Conservation (phyloP, 805 yeast species). For the Ogataea philodendri region DNA sequence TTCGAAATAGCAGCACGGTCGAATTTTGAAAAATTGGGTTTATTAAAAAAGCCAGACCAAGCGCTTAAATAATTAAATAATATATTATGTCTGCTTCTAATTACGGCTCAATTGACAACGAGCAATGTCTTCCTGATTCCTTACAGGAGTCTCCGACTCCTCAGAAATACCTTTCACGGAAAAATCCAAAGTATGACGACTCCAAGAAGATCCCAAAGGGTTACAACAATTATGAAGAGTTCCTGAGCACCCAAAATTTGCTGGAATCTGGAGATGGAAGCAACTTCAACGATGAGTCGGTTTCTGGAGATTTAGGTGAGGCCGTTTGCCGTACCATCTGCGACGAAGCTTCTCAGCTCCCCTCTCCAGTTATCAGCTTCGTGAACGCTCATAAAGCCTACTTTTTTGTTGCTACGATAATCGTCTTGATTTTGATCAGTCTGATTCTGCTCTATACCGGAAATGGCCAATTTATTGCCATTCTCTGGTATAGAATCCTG, state of each 20-base stretch:
- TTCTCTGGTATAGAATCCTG: slow-evolving; percentile 23
- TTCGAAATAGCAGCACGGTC: too few relatives aligned
- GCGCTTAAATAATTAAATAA: slow-evolving; percentile 8
- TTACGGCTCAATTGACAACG: slow-evolving; percentile 7
- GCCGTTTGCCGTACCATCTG: slow-evolving; percentile 14
- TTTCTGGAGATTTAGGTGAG: slow-evolving; percentile 10
- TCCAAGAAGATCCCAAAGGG: slow-evolving; percentile 7
- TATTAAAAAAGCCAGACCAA: slow-evolving; percentile 2
- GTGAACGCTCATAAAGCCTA: slow-evolving; percentile 11
- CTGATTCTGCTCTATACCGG: slow-evolving; percentile 17
- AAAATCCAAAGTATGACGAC: slow-evolving; percentile 1
- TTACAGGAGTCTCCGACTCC: slow-evolving; percentile 1
- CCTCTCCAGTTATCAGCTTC: slow-evolving; percentile 15
- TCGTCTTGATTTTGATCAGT: slow-evolving; percentile 14
- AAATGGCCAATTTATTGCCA: slow-evolving; percentile 10
- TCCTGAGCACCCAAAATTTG: slow-evolving; percentile 11
- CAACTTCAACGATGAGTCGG: neutral
- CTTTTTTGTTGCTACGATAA: slow-evolving; percentile 5
- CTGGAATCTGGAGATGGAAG: slow-evolving; percentile 12
- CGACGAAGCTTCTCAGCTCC: slow-evolving; percentile 6
- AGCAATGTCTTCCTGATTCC: neutral
- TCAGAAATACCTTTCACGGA: slow-evolving; percentile 5
- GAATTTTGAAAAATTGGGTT: neutral
- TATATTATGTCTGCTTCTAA: slow-evolving; percentile 2
- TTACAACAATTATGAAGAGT: slow-evolving; percentile 14